Evolutionary conservation across 2,329 filamentous ascomycete genomes (phyloP).

Genomic region (Botrytis porri): DNA sequence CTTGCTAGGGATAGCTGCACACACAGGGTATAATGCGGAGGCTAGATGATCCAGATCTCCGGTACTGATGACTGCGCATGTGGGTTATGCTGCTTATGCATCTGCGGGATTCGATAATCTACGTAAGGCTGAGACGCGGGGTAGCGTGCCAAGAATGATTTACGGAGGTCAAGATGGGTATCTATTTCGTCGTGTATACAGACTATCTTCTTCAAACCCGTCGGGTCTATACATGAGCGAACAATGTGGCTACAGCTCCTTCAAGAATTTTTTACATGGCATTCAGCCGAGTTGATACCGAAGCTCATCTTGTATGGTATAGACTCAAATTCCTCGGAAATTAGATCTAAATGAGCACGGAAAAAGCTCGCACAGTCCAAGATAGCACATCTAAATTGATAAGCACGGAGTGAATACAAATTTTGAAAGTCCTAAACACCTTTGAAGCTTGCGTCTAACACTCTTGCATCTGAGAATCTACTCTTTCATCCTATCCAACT

Average conservation of each 20-base stretch:
- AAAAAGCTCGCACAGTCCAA: fast-evolving
- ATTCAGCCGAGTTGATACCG: not conserved
- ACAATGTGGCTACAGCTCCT: not conserved
- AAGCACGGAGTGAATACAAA: not conserved
- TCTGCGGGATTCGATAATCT: not conserved
- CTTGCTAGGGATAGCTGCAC: not conserved
- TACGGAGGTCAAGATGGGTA: not conserved
- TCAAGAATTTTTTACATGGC: not conserved
- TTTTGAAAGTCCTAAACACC: fast-evolving
- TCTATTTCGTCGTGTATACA: not conserved
- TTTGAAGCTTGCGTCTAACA: not conserved
- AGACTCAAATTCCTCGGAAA: not conserved
- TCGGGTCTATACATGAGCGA: not conserved
- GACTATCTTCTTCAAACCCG: not conserved
- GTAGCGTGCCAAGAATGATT: not conserved
- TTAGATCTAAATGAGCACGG: not conserved
- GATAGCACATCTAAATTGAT: not conserved
- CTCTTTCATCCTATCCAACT: not conserved
- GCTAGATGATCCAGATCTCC: not conserved
- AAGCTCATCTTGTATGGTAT: not conserved
- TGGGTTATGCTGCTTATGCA: not conserved
- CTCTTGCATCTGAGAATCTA: fast-evolving
- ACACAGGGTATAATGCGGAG: not conserved
- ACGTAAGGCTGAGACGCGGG: not conserved
- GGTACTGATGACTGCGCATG: not conserved